Evolutionary conservation across 495 filamentous ascomycete genomes (phyloP), one percentile per base, ranked within the genome.

Genomic region (Lentithecium fluviatile): DNA sequence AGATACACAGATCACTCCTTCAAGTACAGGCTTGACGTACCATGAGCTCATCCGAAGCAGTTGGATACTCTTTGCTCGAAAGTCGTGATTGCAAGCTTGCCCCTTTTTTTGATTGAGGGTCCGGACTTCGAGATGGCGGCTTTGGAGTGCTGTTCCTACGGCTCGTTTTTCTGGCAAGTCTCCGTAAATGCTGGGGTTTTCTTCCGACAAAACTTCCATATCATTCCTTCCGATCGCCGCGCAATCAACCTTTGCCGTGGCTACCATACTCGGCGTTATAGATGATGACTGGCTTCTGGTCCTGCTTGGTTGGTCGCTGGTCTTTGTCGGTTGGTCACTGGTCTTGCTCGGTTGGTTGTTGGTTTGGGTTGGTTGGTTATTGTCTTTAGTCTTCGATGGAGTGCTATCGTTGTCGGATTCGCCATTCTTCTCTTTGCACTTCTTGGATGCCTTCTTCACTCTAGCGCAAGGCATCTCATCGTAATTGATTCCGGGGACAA

Each of bases 11-110:
- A 54, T 42, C 20, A 42, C 13, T 42, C 51, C 32, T 3, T 54
- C 51, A 21, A 40, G 29, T 23, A 54, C 40, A 54, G 19, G 51
- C 32, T 54, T 38, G 6, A 56, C 52, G 3, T 45, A 56, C 52
- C 52, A 56, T 56, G 36, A 56, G 8, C 10, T 45, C 11, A 15
- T 45, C 38, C 45, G 23, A 36, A 56, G 52, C 2, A 46, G 19
- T 25, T n/a, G 52, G 52, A 56, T 56, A 56, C 6, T 32, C 15
- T 56, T 56, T 56, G 40, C 52, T 56, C n/a, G n/a, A n/a, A n/a
- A n/a, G n/a, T n/a, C n/a, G n/a, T n/a, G n/a, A 10, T 17, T n/a
- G 25, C 52, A 56, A 45, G 52, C 21, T 11, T 56, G n/a, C 8
- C 52, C 42, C 7, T 2, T 1, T 26, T 56, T 56, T 29, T 12